Conservation (phyloP, 805 yeast genomes). For the Metschnikowia kunwiensis region DNA sequence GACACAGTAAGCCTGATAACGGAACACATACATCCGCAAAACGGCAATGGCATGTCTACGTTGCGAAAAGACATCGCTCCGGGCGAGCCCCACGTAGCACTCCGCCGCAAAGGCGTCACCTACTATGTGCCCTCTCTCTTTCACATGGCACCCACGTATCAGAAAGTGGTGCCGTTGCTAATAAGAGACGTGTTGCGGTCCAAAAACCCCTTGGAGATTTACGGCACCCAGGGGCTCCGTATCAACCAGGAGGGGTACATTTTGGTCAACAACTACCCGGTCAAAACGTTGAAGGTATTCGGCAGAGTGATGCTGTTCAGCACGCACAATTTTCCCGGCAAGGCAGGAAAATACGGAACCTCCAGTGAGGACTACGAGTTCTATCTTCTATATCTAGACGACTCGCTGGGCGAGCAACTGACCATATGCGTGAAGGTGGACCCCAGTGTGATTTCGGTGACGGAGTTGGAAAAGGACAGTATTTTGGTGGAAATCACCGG, state of each 20-base stretch:
- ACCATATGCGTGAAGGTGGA: constrained; percentile 23
- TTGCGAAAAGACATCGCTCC: constrained; percentile 31
- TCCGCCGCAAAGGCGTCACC: constrained; percentile 21
- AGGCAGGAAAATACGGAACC: constrained; percentile 1
- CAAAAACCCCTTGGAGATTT: constrained; percentile 13
- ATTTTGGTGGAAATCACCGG: constrained; percentile 27
- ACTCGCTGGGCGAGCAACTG: constrained; percentile 32
- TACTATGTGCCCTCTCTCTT: constrained; percentile 37
- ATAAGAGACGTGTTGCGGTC: constrained; percentile 28
- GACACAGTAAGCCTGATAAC: too few relatives aligned
- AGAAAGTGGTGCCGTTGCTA: constrained; percentile 23
- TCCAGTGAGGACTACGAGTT: constrained; percentile 10
- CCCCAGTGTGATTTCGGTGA: constrained; percentile 15
- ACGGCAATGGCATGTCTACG: constrained; percentile 9
- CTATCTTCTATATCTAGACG: constrained; percentile 30
- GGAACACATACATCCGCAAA: too few relatives aligned
- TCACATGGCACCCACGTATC: constrained; percentile 28
- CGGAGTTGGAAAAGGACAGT: constrained; percentile 20
- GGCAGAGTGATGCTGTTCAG: constrained; percentile 27
- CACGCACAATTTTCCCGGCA: constrained; percentile 2
- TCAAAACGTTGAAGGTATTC: constrained; percentile 21
- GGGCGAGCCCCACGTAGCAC: constrained; percentile 32
- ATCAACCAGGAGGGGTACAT: constrained; percentile 14
- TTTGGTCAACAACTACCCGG: constrained; percentile 35
- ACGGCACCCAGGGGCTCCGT: constrained; percentile 18